Evolutionary conservation across 495 filamentous ascomycete genomes (phyloP).

Genomic region (Sordaria brevicollis): DNA sequence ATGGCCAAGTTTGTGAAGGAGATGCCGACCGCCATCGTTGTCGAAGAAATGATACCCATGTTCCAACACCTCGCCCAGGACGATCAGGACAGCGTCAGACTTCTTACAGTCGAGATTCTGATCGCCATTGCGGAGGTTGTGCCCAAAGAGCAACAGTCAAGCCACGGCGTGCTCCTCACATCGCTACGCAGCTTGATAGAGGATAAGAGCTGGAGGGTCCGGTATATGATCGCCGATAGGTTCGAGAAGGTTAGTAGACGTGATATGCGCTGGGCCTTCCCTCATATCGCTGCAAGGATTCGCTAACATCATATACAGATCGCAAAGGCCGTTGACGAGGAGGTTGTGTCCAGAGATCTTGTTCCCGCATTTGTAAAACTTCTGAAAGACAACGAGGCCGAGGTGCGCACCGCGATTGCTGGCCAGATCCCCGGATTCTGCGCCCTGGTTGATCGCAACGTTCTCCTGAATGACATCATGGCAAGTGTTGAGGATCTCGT

Average conservation of each 20-base stretch:
- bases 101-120: slow-evolving; percentile 92
- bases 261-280: neutral
- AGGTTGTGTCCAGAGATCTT: slow-evolving; percentile 86
- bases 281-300: neutral
- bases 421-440: slow-evolving; percentile 98
- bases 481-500: slow-evolving; percentile 90
- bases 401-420: slow-evolving; percentile 93
- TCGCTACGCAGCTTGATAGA: slow-evolving; percentile 88
- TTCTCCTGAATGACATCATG: slow-evolving; percentile 94
- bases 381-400: slow-evolving; percentile 92
- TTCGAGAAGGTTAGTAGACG: slow-evolving; percentile 74
- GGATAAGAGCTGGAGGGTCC: slow-evolving; percentile 97
- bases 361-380: slow-evolving; percentile 97
- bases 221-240: slow-evolving; percentile 98
- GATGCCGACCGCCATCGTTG: slow-evolving; percentile 81
- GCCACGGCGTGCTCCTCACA: slow-evolving; percentile 84
- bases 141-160: slow-evolving; percentile 93
- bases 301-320: slow-evolving; percentile 45
- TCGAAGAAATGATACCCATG: slow-evolving; percentile 97
- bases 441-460: slow-evolving; percentile 70
- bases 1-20: slow-evolving; percentile 95
- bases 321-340: slow-evolving; percentile 95
- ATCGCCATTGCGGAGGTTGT: slow-evolving; percentile 95
- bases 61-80: slow-evolving; percentile 94
- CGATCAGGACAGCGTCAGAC: slow-evolving; percentile 92